Conservation (phyloP, 2,329 filamentous ascomycete species). For the Calonectria pteridis region DNA sequence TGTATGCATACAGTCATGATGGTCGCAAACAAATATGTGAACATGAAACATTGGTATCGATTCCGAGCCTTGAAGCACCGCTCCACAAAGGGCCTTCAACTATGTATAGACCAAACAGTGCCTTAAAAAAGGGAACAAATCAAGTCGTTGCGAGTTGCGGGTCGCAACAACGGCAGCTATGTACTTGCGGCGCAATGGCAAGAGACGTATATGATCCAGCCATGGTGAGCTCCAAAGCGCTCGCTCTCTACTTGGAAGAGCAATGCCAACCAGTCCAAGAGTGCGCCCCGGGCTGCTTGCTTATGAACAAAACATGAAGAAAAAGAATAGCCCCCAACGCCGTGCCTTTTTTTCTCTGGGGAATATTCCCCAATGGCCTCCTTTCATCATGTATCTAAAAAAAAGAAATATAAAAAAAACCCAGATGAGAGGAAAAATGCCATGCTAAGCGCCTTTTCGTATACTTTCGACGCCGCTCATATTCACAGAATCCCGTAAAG, state of each 20-base stretch:
- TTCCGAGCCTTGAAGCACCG: conserved; percentile 31
- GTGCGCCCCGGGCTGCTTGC: neutral
- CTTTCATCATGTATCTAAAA: conserved; percentile 43
- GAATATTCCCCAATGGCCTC: conserved; percentile 27
- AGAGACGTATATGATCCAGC: neutral
- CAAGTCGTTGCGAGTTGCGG: neutral
- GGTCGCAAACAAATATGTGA: neutral
- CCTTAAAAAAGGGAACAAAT: neutral
- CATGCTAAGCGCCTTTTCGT: conserved; percentile 41
- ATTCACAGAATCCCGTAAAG: conserved; percentile 31
- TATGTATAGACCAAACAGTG: conserved; percentile 19
- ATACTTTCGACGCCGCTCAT: conserved; percentile 39
- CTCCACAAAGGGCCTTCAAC: conserved; percentile 25
- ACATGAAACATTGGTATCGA: conserved; percentile 43
- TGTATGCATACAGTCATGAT: neutral
- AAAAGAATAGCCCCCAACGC: conserved; percentile 36
- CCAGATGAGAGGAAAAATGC: conserved; percentile 23
- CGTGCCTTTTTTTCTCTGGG: conserved; percentile 39
- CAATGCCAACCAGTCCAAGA: neutral
- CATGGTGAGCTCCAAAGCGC: neutral
- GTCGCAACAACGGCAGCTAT: conserved; percentile 21
- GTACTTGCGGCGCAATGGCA: conserved; percentile 19
- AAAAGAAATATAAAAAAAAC: conserved; percentile 31
- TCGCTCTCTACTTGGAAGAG: neutral
- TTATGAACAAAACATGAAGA: conserved; percentile 23